A percentile compares a stretch with the other conserved stretches of the same genome.
Evolutionary conservation across 2,329 filamentous ascomycete genomes (phyloP).

Genomic region (Alternaria sp.): DNA sequence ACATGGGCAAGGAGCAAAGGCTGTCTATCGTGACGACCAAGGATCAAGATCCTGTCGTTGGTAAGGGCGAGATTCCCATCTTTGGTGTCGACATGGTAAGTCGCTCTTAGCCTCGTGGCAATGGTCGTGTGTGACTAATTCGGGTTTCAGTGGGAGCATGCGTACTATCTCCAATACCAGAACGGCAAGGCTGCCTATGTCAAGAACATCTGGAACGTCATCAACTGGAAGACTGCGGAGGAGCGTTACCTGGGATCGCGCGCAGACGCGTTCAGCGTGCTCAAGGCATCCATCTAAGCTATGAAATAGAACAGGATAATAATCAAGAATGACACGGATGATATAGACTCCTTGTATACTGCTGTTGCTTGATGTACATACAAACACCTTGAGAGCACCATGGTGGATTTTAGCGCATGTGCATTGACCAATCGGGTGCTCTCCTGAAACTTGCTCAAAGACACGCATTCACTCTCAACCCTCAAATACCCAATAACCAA

Average conservation of each 20-base stretch:
- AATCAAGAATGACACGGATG: background rate
- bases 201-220: slow-evolving; percentile 78
- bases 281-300: slow-evolving; percentile 47
- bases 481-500: slow-evolving; percentile 5
- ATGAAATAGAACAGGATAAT: too few species aligned
- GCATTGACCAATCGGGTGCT: slow-evolving; percentile 41
- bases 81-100: slow-evolving; percentile 78
- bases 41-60: slow-evolving; percentile 81
- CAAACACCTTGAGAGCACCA: slow-evolving; percentile 26
- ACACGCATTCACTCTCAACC: slow-evolving; percentile 39
- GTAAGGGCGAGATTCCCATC: slow-evolving; percentile 69
- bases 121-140: background rate
- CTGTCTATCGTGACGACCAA: slow-evolving; percentile 82
- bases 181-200: slow-evolving; percentile 80
- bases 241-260: slow-evolving; percentile 63
- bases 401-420: slow-evolving; percentile 27
- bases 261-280: slow-evolving; percentile 50
- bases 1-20: slow-evolving; percentile 58
- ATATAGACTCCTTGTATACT: background rate
- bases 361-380: background rate
- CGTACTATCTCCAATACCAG: slow-evolving; percentile 86
- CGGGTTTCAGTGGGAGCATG: slow-evolving; percentile 75
- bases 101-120: background rate
- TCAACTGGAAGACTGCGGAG: slow-evolving; percentile 80
- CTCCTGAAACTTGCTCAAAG: slow-evolving; percentile 50